phyloP scores from a whole-genome alignment of 202 grass and related monocot species.

The Eragrostis tef region DNA sequence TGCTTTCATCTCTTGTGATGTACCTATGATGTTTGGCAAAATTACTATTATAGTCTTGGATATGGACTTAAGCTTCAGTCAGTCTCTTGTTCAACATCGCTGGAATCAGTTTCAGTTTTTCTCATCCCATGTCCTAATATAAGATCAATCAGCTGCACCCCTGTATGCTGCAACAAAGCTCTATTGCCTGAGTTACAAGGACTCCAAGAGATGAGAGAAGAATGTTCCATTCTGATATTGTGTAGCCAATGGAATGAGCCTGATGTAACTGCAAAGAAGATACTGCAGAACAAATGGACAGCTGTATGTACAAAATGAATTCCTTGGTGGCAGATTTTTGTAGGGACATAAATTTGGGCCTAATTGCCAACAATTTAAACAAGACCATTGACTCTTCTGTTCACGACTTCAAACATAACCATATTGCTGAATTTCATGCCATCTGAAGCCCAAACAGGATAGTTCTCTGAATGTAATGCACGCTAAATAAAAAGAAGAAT shows the following conservation, averaged over 20 bases:
- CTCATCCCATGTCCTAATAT: not conserved
- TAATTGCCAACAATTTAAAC: too few relatives aligned
- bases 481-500: not conserved
- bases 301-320: not conserved
- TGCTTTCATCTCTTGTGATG: not conserved
- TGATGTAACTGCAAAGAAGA: not conserved
- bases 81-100: not conserved
- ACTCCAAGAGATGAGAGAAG: too few relatives aligned
- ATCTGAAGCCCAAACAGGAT: not conserved
- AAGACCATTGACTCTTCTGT: not conserved
- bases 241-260: not conserved
- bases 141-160: too few relatives aligned
- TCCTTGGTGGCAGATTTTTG: not conserved
- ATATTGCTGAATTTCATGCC: not conserved
- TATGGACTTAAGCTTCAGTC: not conserved
- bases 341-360: too few relatives aligned
- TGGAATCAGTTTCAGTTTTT: not conserved
- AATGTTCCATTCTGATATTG: not conserved
- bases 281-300: not conserved
- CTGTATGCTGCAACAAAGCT: not conserved
- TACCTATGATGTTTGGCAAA: not conserved
- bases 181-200: not conserved
- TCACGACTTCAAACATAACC: not conserved
- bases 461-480: too few relatives aligned
- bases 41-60: too few relatives aligned